A percentile compares a stretch with the other conserved stretches of the same genome.
Evolutionary conservation across 306 rosid species (phyloP).

Genomic region (Rubus idaeus): DNA sequence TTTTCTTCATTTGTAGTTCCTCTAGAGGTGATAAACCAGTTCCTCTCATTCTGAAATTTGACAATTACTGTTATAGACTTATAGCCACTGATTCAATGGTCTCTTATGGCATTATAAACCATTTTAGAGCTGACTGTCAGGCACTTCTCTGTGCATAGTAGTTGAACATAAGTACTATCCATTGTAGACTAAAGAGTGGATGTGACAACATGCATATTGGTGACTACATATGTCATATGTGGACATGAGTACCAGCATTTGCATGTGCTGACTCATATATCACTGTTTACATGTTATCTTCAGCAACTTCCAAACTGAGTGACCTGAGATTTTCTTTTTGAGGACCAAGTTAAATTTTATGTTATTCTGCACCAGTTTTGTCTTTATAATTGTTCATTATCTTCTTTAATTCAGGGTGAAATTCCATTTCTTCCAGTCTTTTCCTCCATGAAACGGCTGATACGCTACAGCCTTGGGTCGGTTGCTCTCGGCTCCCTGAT

Average conservation of each 20-base stretch:
- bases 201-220: not conserved
- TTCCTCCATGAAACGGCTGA: constrained; percentile 81
- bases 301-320: not conserved
- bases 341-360: not conserved
- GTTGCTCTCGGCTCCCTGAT: constrained; percentile 89
- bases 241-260: not conserved
- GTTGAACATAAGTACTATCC: not conserved
- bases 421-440: constrained; percentile 93
- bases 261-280: not conserved
- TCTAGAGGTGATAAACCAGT: not conserved
- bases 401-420: constrained; percentile 64
- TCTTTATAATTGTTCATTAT: not conserved
- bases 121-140: not conserved
- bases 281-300: not conserved
- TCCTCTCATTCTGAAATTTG: not conserved
- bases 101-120: not conserved
- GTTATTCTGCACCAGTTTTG: not conserved
- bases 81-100: not conserved
- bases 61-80: not conserved
- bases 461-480: constrained; percentile 84
- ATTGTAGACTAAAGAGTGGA: not conserved
- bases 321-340: not conserved
- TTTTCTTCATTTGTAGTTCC: not conserved
- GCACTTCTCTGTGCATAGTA: not conserved
- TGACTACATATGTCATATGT: not conserved